Base-by-base conservation (phyloP, 108 stramenopile species). In the Halocafeteria seosinensis region DNA sequence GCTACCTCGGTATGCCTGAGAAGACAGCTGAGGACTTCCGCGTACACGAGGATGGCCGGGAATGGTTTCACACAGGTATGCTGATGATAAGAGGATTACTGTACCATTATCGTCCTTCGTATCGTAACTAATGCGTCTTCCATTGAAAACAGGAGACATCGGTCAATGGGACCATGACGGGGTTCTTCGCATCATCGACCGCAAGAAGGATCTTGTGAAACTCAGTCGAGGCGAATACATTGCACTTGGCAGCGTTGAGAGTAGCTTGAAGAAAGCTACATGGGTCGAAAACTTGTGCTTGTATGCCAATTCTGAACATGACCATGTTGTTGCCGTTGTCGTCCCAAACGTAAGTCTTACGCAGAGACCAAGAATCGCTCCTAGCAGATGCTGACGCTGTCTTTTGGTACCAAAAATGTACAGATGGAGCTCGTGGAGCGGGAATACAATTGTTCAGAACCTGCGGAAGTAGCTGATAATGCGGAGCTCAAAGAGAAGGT, bases 201-300 rank as follows among this genome's bases (percentile, higher is more conserved):
- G 67, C 37, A 68, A 68, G 61, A 68, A 94, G 80, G 88, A 94
- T 64, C 79, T 91, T 53, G 88, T 91, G 74, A 92, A 90, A 74
- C 76, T 90, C 60, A 86, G 83, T 65, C 81, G 86, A 62, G 91
- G 91, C 25, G 91, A 92, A 70, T 92, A 92, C 71, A 79, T 92
- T 47, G 84, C 84, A 5, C 66, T 88, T 38, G 87, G 86, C 50
- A 84, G 80, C 64, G 86, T 88, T 84, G 87, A 88, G 52, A 81
- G 83, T 77, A 73, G 67, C 8, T 85, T 82, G 63, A 83, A 77
- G 51, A 85, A 84, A 65, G 76, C 68, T 24, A 31, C 50, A 12
- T 86, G 83, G 72, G 85, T 88, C 13, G 81, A 84, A 72, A 84
- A 84, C 52, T 64, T 79, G 47, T 1, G 34, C 34, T 4, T 11